A percentile compares a stretch with the other conserved stretches of the same genome.
Conservation (phyloP, 2,329 filamentous ascomycete genomes). For the Fulvia fulva region DNA sequence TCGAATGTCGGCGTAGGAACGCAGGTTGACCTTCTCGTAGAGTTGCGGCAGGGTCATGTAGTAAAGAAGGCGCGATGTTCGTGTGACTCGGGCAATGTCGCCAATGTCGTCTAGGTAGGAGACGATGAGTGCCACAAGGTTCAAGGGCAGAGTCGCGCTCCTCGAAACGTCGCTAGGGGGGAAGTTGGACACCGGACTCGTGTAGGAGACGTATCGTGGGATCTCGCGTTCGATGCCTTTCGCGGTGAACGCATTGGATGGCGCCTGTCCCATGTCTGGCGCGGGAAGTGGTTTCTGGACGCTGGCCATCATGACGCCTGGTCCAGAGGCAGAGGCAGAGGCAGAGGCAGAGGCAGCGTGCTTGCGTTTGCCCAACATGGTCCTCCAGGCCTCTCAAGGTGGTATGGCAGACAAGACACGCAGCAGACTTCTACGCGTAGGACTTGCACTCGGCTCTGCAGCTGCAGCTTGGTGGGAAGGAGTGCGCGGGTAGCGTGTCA, state of each 20-base stretch:
- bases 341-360: not conserved
- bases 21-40: constrained; percentile 54
- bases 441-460: not conserved
- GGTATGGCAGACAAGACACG: not conserved
- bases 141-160: constrained; percentile 47
- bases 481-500: not conserved
- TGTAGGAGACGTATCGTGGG: constrained; percentile 28
- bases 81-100: constrained; percentile 57
- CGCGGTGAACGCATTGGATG: constrained; percentile 5
- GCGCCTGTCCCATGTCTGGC: constrained; percentile 6
- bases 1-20: constrained; percentile 56
- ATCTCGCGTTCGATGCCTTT: constrained; percentile 14
- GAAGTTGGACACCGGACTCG: constrained; percentile 22
- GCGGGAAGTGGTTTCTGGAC: too few relatives aligned
- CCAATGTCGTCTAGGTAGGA: constrained; percentile 54
- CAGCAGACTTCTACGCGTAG: too few relatives aligned
- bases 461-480: not conserved
- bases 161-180: constrained; percentile 9
- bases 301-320: not conserved
- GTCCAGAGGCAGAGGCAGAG: not conserved
- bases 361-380: constrained; percentile 9
- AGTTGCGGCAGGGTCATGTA: constrained; percentile 62
- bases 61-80: constrained; percentile 58
- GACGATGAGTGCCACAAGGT: constrained; percentile 56
- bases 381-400: not conserved